Percentiles rank a stretch among this genome's conserved stretches.
phyloP scores from a whole-genome alignment of 2,329 filamentous ascomycete species.

The Alternaria metachromatica region DNA sequence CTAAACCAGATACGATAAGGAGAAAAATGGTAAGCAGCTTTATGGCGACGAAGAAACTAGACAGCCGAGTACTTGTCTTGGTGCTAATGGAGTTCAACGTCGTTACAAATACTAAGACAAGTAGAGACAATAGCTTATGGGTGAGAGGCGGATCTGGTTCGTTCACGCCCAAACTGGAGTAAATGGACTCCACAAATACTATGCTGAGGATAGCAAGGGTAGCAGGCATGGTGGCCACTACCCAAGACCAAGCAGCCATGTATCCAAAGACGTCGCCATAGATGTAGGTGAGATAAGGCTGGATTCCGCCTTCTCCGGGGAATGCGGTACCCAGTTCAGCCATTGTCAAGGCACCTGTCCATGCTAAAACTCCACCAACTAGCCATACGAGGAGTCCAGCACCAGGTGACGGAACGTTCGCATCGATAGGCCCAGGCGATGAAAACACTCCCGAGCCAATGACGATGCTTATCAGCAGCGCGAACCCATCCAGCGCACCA shows the following conservation, averaged over 20 bases:
- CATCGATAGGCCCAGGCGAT: constrained; percentile 67
- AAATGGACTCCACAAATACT: constrained; percentile 60
- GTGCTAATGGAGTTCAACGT: constrained; percentile 54
- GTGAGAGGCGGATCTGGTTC: constrained; percentile 57
- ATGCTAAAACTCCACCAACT: constrained; percentile 66
- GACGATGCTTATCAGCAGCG: constrained; percentile 68
- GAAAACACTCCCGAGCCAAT: constrained; percentile 72
- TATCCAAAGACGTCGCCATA: constrained; percentile 68
- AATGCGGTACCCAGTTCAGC: constrained; percentile 70
- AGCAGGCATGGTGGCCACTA: constrained; percentile 69
- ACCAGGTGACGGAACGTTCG: constrained; percentile 68
- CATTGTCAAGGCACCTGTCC: constrained; percentile 69
- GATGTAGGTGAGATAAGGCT: constrained; percentile 67
- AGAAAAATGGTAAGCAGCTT: constrained; percentile 45
- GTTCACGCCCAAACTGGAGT: constrained; percentile 63
- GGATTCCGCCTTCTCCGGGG: constrained; percentile 69
- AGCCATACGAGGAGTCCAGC: constrained; percentile 66
- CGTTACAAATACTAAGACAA: constrained; percentile 50
- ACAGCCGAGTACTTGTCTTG: constrained; percentile 50
- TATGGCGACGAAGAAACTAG: constrained; percentile 48
- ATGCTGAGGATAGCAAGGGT: constrained; percentile 69
- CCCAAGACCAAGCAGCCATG: constrained; percentile 70
- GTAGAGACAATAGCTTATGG: constrained; percentile 49
- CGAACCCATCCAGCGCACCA: constrained; percentile 54
- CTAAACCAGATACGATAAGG: constrained; percentile 46